Base-by-base conservation (phyloP, 1,284 basidiomycete species). In the Cryptococcus sp. region DNA sequence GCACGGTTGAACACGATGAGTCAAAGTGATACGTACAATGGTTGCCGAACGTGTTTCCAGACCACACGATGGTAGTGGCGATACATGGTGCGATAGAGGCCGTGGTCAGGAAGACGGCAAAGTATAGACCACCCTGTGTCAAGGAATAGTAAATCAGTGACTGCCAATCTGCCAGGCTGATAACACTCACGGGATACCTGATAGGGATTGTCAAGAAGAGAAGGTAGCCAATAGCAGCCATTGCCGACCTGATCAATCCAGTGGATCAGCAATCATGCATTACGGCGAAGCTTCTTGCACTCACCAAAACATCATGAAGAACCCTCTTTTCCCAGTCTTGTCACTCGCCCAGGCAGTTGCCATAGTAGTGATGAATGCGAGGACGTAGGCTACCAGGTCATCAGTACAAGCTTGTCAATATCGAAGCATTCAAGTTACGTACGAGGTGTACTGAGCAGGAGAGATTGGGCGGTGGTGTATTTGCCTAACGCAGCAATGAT, bases 311-410 rank as follows among this genome's bases (percentile, higher is more conserved):
- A 81, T 77, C 58, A 81, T 70, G 71, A 80, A 78, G 52, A 76
- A 58, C 10, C 74, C 79, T 51, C 81, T 69, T 46, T 68, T 72
- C 19, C 72, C 61, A 27, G 64, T 70, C 40, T 71, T 67, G 69
- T 82, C 81, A 23, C 73, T 76, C 23, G 75, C 45, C 57, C 66
- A 75, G 23, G 80, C 80, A 0, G 78, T 79, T 15, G 56, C 52
- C 55, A 82, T 68, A 20, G 81, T 82, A 17, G 79, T 79, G 62
- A 80, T 69, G 70, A 81, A 82, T n/a, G 78, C 79, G 39, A 81
- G 67, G 20, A 78, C 80, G 65, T 82, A 82, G 19, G 81, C 77
- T 59, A 67, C 57, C 17, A n/a, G 41, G 48, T 6, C 27, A 13
- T 46, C 30, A 47, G 47, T 10, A n/a, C 17, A 30, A 27, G 27